Conservation (phyloP, 2,329 filamentous ascomycete genomes). For the Metarhizium robertsii region DNA sequence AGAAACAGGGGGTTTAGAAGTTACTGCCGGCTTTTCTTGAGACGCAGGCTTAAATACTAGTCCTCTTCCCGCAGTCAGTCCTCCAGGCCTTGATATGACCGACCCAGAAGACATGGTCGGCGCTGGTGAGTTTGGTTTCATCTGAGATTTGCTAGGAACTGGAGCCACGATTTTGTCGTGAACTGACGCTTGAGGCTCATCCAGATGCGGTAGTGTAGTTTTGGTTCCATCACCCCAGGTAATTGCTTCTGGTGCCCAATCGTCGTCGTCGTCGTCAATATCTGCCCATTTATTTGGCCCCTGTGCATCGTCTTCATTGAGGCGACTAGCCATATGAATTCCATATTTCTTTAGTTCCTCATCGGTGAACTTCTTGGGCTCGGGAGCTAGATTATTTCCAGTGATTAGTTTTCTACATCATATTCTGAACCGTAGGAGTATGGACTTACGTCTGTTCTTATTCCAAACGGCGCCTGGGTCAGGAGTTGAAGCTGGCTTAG, state of each 20-base stretch:
- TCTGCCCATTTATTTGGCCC: constrained; percentile 83
- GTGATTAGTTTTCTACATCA: constrained; percentile 13
- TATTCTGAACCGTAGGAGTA: neutral
- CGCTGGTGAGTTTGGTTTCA: constrained; percentile 38
- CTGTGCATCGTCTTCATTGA: constrained; percentile 64
- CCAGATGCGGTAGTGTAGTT: constrained; percentile 58
- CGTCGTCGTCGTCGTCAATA: constrained; percentile 81
- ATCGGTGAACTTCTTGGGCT: constrained; percentile 75
- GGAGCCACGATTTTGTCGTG: constrained; percentile 17
- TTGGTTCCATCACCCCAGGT: constrained; percentile 87
- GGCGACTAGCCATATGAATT: constrained; percentile 72
- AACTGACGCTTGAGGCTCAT: constrained; percentile 32
- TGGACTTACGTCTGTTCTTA: constrained; percentile 69
- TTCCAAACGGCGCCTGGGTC: constrained; percentile 77
- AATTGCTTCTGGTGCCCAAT: constrained; percentile 77
- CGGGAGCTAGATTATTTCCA: constrained; percentile 50
- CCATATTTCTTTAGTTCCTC: constrained; percentile 82
- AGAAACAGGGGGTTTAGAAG: constrained; percentile 59
- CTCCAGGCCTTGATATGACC: constrained; percentile 33
- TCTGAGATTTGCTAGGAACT: constrained; percentile 15
- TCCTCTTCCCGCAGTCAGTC: constrained; percentile 46
- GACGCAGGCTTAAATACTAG: constrained; percentile 55
- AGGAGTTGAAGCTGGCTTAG: constrained; percentile 51
- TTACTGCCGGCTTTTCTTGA: constrained; percentile 61
- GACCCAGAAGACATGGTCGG: constrained; percentile 26